phyloP scores from a whole-genome alignment of 805 yeast species.

The Priceomyces medius region DNA sequence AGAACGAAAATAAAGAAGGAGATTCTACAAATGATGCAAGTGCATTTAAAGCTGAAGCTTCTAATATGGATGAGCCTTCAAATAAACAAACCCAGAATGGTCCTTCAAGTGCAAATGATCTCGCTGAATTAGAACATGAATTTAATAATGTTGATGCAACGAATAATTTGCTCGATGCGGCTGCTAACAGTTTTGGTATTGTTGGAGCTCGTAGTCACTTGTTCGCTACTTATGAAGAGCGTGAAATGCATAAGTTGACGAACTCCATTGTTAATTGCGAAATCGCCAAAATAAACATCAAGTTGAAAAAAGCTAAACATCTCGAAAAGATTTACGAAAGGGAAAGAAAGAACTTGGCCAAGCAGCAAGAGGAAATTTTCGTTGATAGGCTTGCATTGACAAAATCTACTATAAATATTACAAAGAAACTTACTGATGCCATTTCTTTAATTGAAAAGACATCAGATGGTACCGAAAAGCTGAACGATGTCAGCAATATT shows the following conservation, averaged over 20 bases:
- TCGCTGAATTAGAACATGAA: slow-evolving; percentile 3
- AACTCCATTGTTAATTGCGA: slow-evolving; percentile 60
- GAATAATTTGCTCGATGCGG: slow-evolving; percentile 54
- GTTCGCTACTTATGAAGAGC: slow-evolving; percentile 77
- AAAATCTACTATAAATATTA: slow-evolving; percentile 52
- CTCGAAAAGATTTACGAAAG: slow-evolving; percentile 65
- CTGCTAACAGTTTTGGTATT: slow-evolving; percentile 68
- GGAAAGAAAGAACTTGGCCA: slow-evolving; percentile 58
- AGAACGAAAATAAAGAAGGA: slow-evolving; percentile 9
- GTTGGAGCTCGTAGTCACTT: slow-evolving; percentile 77
- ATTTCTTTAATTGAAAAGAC: slow-evolving; percentile 17
- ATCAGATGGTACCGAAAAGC: slow-evolving; percentile 7
- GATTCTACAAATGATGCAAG: slow-evolving; percentile 8
- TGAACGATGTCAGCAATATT: slow-evolving; percentile 14
- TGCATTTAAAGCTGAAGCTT: too few relatives aligned
- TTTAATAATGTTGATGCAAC: slow-evolving; percentile 1
- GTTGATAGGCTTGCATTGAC: slow-evolving; percentile 66
- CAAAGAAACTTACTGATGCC: slow-evolving; percentile 45
- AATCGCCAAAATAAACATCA: slow-evolving; percentile 61
- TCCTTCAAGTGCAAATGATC: not conserved
- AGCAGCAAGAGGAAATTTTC: slow-evolving; percentile 65
- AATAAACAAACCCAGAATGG: not conserved
- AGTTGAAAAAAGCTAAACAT: slow-evolving; percentile 55
- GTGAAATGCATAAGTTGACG: slow-evolving; percentile 65
- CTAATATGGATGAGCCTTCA: not conserved